phyloP scores from a whole-genome alignment of 805 yeast genomes.

The Candida taoyuanica region DNA sequence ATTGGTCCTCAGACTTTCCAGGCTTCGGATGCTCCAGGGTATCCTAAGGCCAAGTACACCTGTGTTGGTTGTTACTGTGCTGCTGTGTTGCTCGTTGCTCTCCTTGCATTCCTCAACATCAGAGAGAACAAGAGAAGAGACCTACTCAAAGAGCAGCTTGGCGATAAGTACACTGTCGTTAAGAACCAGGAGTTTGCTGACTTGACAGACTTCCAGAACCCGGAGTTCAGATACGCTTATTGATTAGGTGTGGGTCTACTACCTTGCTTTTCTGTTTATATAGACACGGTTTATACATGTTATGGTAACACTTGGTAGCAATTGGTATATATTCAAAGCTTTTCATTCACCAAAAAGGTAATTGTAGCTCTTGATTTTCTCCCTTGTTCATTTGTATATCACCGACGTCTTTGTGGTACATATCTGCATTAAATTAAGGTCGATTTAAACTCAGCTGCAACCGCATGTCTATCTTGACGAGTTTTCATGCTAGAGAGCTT shows the following conservation, averaged over 20 bases:
- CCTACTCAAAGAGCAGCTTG: conserved; percentile 17
- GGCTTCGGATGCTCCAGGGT: conserved; percentile 51
- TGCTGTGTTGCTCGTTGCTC: neutral
- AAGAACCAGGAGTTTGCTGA: conserved; percentile 38
- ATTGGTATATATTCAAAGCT: too few relatives aligned
- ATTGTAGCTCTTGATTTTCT: too few relatives aligned
- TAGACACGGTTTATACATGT: too few relatives aligned
- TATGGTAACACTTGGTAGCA: too few relatives aligned
- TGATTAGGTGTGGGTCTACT: conserved; percentile 1
- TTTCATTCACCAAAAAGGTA: too few relatives aligned
- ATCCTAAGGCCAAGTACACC: conserved; percentile 45
- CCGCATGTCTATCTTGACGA: too few relatives aligned
- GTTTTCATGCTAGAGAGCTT: too few relatives aligned
- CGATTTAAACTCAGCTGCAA: too few relatives aligned
- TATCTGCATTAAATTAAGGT: too few relatives aligned
- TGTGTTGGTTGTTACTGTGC: conserved; percentile 9
- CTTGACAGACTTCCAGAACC: conserved; percentile 50
- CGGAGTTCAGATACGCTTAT: conserved; percentile 43
- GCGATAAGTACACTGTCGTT: conserved; percentile 15
- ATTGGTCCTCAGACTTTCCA: conserved; percentile 72
- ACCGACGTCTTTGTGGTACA: too few relatives aligned
- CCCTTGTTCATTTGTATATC: too few relatives aligned
- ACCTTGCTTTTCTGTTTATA: neutral
- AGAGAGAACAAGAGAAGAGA: conserved; percentile 38
- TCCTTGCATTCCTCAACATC: conserved; percentile 25